phyloP scores from a whole-genome alignment of 345 rosid genomes.

The Melaleuca quinquenervia region DNA sequence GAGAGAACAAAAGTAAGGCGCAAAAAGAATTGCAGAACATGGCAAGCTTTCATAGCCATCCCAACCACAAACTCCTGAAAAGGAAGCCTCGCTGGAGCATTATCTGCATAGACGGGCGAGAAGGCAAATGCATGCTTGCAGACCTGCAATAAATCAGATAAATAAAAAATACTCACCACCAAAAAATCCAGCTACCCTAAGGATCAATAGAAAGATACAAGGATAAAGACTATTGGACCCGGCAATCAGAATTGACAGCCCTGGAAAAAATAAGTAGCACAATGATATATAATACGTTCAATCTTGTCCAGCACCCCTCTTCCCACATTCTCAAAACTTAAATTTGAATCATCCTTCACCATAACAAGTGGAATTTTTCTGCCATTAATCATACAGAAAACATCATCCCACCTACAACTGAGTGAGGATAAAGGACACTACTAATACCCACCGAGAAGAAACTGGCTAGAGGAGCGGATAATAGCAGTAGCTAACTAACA shows the following conservation, averaged over 20 bases:
- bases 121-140: slow-evolving; percentile 95
- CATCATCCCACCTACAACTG: not conserved
- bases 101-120: slow-evolving; percentile 93
- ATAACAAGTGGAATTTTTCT: not conserved
- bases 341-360: not conserved
- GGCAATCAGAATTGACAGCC: not conserved
- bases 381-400: not conserved
- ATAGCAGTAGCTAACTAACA: not conserved
- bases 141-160: slow-evolving; percentile 36
- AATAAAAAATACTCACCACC: not conserved
- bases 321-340: not conserved
- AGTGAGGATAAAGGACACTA: not conserved
- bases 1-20: slow-evolving; percentile 90
- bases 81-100: slow-evolving; percentile 97
- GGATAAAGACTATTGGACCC: not conserved
- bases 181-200: not conserved
- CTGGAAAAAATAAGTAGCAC: not conserved
- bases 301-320: not conserved
- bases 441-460: not conserved
- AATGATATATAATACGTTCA: not conserved
- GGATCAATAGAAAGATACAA: not conserved
- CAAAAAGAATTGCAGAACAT: slow-evolving; percentile 83
- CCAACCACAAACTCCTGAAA: slow-evolving; percentile 97
- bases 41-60: slow-evolving; percentile 92
- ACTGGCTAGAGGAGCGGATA: not conserved